These are phyloP conservation scores for Xylaria sp. DNA, from an alignment of 2,329 filamentous ascomycete species.

Conservation along the genomic window DNA sequence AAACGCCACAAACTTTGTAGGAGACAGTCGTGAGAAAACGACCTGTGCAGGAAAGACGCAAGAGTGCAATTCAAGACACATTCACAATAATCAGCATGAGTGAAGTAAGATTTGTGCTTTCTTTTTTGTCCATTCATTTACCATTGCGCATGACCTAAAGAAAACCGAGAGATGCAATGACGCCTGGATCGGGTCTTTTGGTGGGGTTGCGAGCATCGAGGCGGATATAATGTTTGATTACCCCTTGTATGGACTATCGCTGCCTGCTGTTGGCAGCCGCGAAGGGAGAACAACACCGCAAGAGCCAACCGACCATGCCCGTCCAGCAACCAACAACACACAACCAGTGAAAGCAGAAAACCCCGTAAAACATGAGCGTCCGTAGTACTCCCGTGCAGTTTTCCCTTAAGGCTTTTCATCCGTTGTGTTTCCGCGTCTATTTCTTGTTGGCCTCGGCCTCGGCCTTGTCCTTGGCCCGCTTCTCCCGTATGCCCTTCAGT, in stretches of 20 bases:
- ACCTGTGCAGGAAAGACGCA: too few species aligned
- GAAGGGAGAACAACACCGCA: constrained; percentile 30
- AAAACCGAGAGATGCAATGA: constrained; percentile 44
- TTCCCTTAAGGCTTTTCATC: constrained; percentile 34
- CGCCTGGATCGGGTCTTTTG: constrained; percentile 35
- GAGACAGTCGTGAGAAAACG: background rate
- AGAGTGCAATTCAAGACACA: background rate
- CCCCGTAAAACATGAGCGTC: constrained; percentile 42
- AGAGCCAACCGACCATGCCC: constrained; percentile 41
- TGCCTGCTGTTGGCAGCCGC: constrained; percentile 28
- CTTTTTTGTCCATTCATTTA: constrained; percentile 41
- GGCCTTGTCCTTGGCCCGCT: constrained; percentile 87
- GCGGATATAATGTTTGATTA: constrained; percentile 29
- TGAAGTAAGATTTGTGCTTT: constrained; percentile 24
- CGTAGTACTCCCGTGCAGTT: constrained; percentile 44
- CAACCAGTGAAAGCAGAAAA: constrained; percentile 44
- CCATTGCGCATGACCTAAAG: constrained; percentile 42
- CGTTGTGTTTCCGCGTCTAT: constrained; percentile 57
- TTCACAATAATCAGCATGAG: too few species aligned
- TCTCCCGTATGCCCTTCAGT: constrained; percentile 83
- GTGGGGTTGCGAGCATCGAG: constrained; percentile 29
- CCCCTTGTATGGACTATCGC: constrained; percentile 33
- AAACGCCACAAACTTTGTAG: too few species aligned
- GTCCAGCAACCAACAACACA: constrained; percentile 33
- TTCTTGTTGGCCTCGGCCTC: constrained; percentile 87